Conservation (phyloP, 2,329 filamentous ascomycete species). For the Chaetomiaceae sp. region DNA sequence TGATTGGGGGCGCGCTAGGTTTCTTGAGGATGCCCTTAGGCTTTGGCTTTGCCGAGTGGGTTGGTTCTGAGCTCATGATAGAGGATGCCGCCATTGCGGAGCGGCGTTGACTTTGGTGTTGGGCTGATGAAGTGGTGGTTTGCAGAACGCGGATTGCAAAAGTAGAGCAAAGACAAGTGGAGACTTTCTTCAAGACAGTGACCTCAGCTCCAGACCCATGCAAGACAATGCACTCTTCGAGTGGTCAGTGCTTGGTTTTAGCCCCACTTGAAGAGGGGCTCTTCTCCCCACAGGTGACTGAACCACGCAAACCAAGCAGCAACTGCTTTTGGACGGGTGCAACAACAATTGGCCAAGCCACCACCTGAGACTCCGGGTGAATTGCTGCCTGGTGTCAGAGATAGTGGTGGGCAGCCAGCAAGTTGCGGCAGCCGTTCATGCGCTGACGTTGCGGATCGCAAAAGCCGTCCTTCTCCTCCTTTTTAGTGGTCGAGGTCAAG, state of each 20-base stretch:
- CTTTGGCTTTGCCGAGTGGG: constrained; percentile 36
- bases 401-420: constrained; percentile 1
- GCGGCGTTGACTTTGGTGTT: background rate
- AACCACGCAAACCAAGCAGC: background rate
- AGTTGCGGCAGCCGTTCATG: constrained; percentile 32
- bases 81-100: background rate
- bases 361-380: constrained; percentile 21
- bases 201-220: background rate
- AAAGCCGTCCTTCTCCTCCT: constrained; percentile 26
- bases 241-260: background rate
- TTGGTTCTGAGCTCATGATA: constrained; percentile 1
- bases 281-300: background rate
- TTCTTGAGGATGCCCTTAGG: constrained; percentile 58
- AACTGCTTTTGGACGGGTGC: background rate
- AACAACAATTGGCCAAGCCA: constrained; percentile 19
- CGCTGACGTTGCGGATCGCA: constrained; percentile 47
- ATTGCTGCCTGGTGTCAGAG: constrained; percentile 17
- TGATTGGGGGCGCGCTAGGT: constrained; percentile 40
- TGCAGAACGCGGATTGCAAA: too few species aligned
- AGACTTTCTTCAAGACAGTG: background rate
- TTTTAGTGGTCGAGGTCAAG: background rate
- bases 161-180: too few species aligned
- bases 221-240: background rate
- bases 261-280: constrained; percentile 1
- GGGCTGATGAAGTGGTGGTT: background rate